Evolutionary conservation across 495 filamentous ascomycete genomes (phyloP).

Genomic region (Penicillium cataractarum): DNA sequence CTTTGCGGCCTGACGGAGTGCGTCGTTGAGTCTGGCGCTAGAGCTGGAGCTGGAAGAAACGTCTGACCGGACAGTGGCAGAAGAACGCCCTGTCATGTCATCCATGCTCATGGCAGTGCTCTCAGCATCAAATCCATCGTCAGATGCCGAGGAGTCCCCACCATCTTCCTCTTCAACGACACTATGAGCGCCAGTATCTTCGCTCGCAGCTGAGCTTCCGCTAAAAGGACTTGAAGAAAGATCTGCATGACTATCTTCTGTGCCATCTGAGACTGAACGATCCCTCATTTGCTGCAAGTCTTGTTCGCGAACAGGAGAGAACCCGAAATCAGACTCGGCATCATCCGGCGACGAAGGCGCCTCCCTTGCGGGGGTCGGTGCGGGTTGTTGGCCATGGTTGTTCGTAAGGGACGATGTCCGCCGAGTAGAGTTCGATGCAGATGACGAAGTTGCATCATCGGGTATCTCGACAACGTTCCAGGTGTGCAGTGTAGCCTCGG

Average conservation of each 20-base stretch:
- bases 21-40: conserved; percentile 71
- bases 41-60: conserved; percentile 63
- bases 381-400: conserved; percentile 41
- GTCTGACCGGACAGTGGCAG: conserved; percentile 57
- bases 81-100: conserved; percentile 70
- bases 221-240: conserved; percentile 82
- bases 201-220: conserved; percentile 64
- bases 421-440: conserved; percentile 71
- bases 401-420: conserved; percentile 65
- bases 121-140: conserved; percentile 66
- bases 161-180: conserved; percentile 58
- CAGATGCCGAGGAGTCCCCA: conserved; percentile 46
- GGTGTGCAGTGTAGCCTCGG: conserved; percentile 95
- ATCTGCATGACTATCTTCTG: conserved; percentile 46
- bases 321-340: conserved; percentile 59
- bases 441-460: conserved; percentile 85
- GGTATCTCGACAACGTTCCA: conserved; percentile 94
- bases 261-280: conserved; percentile 22
- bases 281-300: conserved; percentile 60
- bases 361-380: conserved; percentile 55
- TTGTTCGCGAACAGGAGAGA: conserved; percentile 71
- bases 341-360: conserved; percentile 67
- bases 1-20: conserved; percentile 72
- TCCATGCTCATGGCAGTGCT: conserved; percentile 76
- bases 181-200: conserved; percentile 52